phyloP scores from a whole-genome alignment of 2,329 filamentous ascomycete genomes.

The Escovopsis sp. region DNA sequence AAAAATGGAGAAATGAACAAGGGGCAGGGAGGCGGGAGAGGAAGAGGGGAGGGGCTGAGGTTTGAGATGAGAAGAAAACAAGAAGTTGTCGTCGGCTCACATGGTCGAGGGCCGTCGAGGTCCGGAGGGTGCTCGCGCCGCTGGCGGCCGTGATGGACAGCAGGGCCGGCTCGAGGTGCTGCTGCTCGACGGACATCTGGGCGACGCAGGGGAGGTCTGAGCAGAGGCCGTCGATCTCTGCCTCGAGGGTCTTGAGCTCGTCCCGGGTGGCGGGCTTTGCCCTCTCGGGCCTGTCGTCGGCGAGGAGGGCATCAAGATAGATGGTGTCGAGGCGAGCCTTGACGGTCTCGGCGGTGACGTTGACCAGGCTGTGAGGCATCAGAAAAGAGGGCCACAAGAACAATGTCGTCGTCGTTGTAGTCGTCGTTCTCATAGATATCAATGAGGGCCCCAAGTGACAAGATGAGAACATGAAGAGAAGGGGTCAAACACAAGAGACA shows the following conservation, averaged over 20 bases:
- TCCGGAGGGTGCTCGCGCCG: slow-evolving; percentile 27
- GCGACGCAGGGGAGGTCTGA: slow-evolving; percentile 54
- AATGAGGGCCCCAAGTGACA: no score
- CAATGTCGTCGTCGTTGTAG: no score
- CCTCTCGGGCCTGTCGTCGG: slow-evolving; percentile 14
- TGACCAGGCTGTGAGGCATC: slow-evolving; percentile 29
- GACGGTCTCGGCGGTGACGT: slow-evolving; percentile 38
- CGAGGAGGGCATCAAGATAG: slow-evolving; percentile 32
- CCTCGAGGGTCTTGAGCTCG: slow-evolving; percentile 37
- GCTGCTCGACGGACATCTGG: slow-evolving; percentile 55
- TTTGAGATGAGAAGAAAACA: no score
- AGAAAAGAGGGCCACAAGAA: neutral
- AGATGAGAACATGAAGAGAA: no score
- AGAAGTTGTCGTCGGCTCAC: slow-evolving; percentile 25
- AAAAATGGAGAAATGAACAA: no score
- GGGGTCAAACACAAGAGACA: no score
- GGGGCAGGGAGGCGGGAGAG: no score
- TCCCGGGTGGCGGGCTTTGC: slow-evolving; percentile 14
- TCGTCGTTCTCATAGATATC: no score
- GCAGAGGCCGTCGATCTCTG: slow-evolving; percentile 54
- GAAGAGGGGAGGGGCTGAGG: no score
- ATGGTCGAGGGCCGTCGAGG: slow-evolving; percentile 33
- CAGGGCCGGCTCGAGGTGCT: slow-evolving; percentile 47
- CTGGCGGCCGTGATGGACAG: slow-evolving; percentile 27
- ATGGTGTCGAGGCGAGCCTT: slow-evolving; percentile 39